These are phyloP conservation scores for Westerdykella ornata DNA, from an alignment of 2,329 filamentous ascomycete species.

Conservation along the genomic window DNA sequence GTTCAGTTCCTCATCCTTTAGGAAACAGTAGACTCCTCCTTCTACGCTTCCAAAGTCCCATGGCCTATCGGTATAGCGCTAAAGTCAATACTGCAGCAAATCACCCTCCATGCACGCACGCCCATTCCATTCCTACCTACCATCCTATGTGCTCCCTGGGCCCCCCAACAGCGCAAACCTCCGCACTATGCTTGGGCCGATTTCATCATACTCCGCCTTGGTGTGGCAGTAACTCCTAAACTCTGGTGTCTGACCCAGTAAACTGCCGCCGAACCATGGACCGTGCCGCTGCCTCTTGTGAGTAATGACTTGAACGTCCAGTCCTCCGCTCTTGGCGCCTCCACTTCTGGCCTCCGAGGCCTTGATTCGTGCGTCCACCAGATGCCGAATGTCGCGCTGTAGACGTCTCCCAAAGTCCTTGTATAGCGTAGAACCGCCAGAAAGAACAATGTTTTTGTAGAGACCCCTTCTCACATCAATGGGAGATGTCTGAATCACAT, in stretches of 20 bases:
- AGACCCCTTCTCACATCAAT: constrained; percentile 95
- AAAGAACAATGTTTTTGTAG: constrained; percentile 99
- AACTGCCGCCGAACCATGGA: constrained; percentile 95
- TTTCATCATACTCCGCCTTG: constrained; percentile 70
- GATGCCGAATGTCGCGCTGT: constrained; percentile 93
- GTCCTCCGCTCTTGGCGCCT: constrained; percentile 83
- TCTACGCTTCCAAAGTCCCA: too few species aligned
- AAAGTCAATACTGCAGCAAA: too few species aligned
- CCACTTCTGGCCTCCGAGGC: constrained; percentile 88
- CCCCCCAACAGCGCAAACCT: constrained; percentile 91
- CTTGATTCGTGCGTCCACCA: constrained; percentile 88
- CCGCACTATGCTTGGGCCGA: constrained; percentile 89
- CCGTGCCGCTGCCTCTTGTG: constrained; percentile 97
- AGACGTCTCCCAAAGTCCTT: constrained; percentile 95
- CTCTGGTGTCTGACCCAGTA: constrained; percentile 94
- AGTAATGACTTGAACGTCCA: constrained; percentile 94
- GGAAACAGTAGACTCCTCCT: too few species aligned
- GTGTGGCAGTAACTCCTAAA: constrained; percentile 98
- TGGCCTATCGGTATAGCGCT: too few species aligned
- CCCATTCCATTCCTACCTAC: too few species aligned
- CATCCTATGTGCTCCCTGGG: constrained; percentile 64
- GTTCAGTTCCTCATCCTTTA: too few species aligned
- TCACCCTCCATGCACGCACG: too few species aligned
- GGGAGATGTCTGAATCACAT: constrained; percentile 93
- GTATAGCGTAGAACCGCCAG: constrained; percentile 93